A percentile compares a stretch with the other conserved stretches of the same genome.
phyloP scores from a whole-genome alignment of 345 rosid genomes.

The Eucalyptus marginata region DNA sequence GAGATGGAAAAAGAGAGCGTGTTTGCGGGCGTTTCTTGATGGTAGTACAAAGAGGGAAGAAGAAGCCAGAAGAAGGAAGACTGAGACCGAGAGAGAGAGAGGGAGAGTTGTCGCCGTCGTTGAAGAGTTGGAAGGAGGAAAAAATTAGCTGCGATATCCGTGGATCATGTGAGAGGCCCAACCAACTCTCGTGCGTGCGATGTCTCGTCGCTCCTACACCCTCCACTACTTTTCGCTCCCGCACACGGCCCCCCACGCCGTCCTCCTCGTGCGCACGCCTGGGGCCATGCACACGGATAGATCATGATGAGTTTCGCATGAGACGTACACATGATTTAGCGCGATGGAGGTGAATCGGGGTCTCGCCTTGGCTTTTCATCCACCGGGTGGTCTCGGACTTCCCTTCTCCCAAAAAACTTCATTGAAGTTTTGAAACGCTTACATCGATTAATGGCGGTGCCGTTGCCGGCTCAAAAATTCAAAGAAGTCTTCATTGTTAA shows the following conservation, averaged over 20 bases:
- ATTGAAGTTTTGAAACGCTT: not conserved
- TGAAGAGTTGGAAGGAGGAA: conserved; percentile 2
- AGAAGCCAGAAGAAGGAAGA: not conserved
- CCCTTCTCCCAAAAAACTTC: not conserved
- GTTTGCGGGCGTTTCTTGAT: not conserved
- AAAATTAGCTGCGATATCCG: not conserved
- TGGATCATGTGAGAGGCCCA: conserved; percentile 29
- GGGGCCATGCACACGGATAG: not conserved
- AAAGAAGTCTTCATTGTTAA: not conserved
- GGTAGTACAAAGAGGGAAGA: not conserved
- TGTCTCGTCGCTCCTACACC: not conserved
- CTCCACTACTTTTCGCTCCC: conserved; percentile 3
- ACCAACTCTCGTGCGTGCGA: not conserved
- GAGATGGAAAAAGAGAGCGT: not conserved
- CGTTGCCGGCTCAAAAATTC: not conserved
- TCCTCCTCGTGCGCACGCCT: not conserved
- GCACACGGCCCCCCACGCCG: not conserved
- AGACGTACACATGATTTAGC: not conserved
- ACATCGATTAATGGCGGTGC: not conserved
- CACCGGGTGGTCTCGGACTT: not conserved
- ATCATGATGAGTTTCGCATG: not conserved
- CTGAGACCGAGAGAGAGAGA: not conserved
- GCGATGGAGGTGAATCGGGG: not conserved
- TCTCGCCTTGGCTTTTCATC: not conserved
- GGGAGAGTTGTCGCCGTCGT: conserved; percentile 2